Percentiles rank a stretch among this genome's conserved stretches.
Conservation (phyloP, 2,329 filamentous ascomycete species). For the Drechslerella dactyloides region DNA sequence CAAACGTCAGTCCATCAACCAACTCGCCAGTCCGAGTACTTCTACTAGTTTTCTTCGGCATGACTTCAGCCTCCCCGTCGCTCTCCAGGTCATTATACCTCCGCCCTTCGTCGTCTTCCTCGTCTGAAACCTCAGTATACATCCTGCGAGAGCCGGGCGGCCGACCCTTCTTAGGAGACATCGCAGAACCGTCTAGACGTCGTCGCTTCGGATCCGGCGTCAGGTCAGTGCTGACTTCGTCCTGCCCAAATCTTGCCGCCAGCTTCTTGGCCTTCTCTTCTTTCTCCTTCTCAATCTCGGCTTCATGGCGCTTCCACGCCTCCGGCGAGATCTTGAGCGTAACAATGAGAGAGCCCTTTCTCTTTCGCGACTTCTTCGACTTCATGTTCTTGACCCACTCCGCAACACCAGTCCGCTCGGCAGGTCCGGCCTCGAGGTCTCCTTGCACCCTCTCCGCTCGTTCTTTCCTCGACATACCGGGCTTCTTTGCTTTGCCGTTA, state of each 20-base stretch:
- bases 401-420: slow-evolving; percentile 28
- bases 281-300: slow-evolving; percentile 25
- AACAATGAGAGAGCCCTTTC: slow-evolving; percentile 34
- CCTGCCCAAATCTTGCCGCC: slow-evolving; percentile 31
- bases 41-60: slow-evolving; percentile 48
- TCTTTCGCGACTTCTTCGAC: slow-evolving; percentile 34
- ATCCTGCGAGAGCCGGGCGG: slow-evolving; percentile 34
- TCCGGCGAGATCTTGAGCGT: slow-evolving; percentile 41
- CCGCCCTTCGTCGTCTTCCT: slow-evolving; percentile 24
- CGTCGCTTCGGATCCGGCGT: slow-evolving; percentile 34
- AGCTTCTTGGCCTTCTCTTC: slow-evolving; percentile 46
- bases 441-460: slow-evolving; percentile 41
- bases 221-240: slow-evolving; percentile 44
- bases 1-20: slow-evolving; percentile 45
- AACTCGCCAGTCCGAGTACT: slow-evolving; percentile 46
- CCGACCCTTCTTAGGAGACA: slow-evolving; percentile 22
- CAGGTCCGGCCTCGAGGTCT: slow-evolving; percentile 30
- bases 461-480: slow-evolving; percentile 25
- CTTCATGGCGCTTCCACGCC: slow-evolving; percentile 44
- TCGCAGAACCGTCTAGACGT: slow-evolving; percentile 19
- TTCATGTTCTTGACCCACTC: slow-evolving; percentile 48
- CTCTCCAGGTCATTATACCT: slow-evolving; percentile 24
- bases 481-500: slow-evolving; percentile 25
- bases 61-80: slow-evolving; percentile 39
- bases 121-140: slow-evolving; percentile 27